phyloP scores from a whole-genome alignment of 129 eudicot species.

The Arctium lappa region DNA sequence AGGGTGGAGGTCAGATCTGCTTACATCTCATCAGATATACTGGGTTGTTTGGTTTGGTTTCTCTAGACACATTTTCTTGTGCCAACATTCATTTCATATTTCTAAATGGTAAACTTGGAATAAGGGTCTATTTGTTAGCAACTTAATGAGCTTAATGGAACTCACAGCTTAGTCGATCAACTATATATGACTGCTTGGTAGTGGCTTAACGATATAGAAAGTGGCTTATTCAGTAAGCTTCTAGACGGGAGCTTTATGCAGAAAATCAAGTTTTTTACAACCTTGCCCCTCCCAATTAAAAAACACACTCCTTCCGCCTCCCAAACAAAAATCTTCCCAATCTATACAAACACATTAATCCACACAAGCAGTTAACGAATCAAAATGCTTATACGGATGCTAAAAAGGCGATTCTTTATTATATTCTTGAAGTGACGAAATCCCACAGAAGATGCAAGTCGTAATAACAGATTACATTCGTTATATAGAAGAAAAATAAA shows the following conservation, averaged over 20 bases:
- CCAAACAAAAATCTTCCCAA: no score
- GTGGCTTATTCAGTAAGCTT: no score
- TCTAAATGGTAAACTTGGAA: background rate
- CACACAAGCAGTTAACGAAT: no score
- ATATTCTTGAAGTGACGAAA: background rate
- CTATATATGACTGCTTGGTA: no score
- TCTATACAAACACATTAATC: no score
- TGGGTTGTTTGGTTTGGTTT: background rate
- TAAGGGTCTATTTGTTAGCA: background rate
- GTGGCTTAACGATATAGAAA: no score
- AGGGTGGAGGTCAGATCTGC: background rate
- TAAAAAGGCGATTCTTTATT: background rate
- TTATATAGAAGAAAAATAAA: background rate
- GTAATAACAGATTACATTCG: background rate
- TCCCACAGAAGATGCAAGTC: background rate
- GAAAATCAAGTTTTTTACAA: no score
- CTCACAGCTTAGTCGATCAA: no score
- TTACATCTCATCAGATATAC: background rate
- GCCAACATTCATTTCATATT: slow-evolving; percentile 12
- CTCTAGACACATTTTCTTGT: background rate
- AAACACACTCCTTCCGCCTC: no score
- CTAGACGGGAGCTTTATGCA: no score
- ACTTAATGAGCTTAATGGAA: no score
- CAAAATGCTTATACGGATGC: background rate
- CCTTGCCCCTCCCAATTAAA: no score